phyloP scores from a whole-genome alignment of 2,329 filamentous ascomycete species.

The Davidsoniella australis region DNA sequence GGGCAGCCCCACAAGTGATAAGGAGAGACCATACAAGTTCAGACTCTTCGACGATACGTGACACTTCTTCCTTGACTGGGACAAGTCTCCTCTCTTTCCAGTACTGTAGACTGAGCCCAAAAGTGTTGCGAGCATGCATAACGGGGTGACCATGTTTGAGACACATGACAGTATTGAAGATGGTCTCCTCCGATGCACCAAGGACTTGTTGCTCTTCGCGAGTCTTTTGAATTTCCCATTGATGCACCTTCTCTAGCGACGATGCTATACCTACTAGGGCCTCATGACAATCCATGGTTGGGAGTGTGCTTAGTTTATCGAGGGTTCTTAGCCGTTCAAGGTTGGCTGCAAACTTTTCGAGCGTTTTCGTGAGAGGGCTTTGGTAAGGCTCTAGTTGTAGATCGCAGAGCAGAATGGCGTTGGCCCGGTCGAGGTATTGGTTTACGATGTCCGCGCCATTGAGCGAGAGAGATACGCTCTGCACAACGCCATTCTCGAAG shows the following conservation, averaged over 20 bases:
- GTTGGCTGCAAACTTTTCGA: slow-evolving; percentile 55
- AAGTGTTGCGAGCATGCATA: slow-evolving; percentile 49
- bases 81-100: slow-evolving; percentile 50
- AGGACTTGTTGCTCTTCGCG: slow-evolving; percentile 16
- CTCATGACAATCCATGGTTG: slow-evolving; percentile 58
- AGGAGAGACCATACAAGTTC: slow-evolving; percentile 48
- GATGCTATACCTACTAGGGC: slow-evolving; percentile 57
- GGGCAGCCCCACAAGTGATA: slow-evolving; percentile 44
- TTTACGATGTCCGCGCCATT: slow-evolving; percentile 32
- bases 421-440: slow-evolving; percentile 43
- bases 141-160: slow-evolving; percentile 51
- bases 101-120: slow-evolving; percentile 61
- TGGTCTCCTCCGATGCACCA: slow-evolving; percentile 24
- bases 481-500: slow-evolving; percentile 39
- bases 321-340: slow-evolving; percentile 50
- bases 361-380: slow-evolving; percentile 49
- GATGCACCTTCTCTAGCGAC: slow-evolving; percentile 51
- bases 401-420: slow-evolving; percentile 47
- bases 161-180: slow-evolving; percentile 45
- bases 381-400: slow-evolving; percentile 42
- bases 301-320: slow-evolving; percentile 54
- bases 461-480: too few species aligned
- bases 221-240: slow-evolving; percentile 48
- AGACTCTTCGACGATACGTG: slow-evolving; percentile 22
- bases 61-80: slow-evolving; percentile 21